These are phyloP conservation scores for Chaetomium tenue DNA, from an alignment of 495 filamentous ascomycete species.

Conservation along the genomic window DNA sequence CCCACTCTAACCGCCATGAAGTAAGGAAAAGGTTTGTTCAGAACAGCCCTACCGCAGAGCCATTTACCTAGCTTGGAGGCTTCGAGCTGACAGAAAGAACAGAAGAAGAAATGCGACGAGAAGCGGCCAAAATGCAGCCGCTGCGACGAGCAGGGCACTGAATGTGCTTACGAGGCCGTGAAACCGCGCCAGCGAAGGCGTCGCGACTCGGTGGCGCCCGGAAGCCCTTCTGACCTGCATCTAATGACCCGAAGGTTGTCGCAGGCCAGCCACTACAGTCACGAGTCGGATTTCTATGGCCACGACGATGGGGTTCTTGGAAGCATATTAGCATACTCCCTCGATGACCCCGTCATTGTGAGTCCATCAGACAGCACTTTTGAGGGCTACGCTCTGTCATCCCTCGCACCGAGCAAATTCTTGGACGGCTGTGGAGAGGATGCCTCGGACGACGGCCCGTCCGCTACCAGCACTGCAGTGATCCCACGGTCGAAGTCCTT, in stretches of 20 bases:
- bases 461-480: slow-evolving; percentile 12
- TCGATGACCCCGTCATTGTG: slow-evolving; percentile 25
- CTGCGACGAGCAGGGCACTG: slow-evolving; percentile 52
- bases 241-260: slow-evolving; percentile 23
- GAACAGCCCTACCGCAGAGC: neutral
- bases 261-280: slow-evolving; percentile 25
- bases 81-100: slow-evolving; percentile 10
- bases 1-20: slow-evolving; percentile 29
- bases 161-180: slow-evolving; percentile 57
- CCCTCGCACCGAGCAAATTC: slow-evolving; percentile 14
- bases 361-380: slow-evolving; percentile 35
- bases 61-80: neutral
- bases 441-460: slow-evolving; percentile 11
- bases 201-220: slow-evolving; percentile 31
- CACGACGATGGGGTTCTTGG: slow-evolving; percentile 7
- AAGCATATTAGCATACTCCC: slow-evolving; percentile 21
- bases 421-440: slow-evolving; percentile 21
- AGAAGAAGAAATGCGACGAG: slow-evolving; percentile 69
- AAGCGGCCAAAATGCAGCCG: slow-evolving; percentile 57
- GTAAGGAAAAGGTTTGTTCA: slow-evolving; percentile 40
- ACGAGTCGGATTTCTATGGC: slow-evolving; percentile 3
- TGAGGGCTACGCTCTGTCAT: slow-evolving; percentile 7
- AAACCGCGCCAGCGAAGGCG: slow-evolving; percentile 57
- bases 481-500: slow-evolving; percentile 33
- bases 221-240: slow-evolving; percentile 10